Evolutionary conservation across 352 stramenopile species (phyloP), one percentile per base, ranked within the genome.

Genomic region (Phytophthora melonis): DNA sequence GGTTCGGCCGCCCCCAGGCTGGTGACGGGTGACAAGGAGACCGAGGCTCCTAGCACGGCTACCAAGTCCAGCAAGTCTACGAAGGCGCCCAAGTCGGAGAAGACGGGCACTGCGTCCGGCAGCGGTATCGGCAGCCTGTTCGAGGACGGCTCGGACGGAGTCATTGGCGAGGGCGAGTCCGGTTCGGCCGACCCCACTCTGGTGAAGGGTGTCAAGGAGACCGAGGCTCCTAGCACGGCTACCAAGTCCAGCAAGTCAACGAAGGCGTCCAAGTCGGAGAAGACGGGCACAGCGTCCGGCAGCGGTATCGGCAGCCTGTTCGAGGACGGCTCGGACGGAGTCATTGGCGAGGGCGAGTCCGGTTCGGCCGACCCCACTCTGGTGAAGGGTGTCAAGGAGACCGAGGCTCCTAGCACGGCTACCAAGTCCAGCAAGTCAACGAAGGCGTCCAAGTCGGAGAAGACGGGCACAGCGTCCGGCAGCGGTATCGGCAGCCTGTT

Each of bases 121-220:
- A 63, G 63, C 32, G 63, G 52, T n/a, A 32, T 63, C 39, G 57
- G 65, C 25, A 67, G 57, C n/a, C 39, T 72, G 16, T 72, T 72
- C 4, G 58, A 60, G 18, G 65, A 72, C 34, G 55, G 41, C 0
- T 64, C 45, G 2, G 53, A 52, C 18, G 65, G 57, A 11, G 13
- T 65, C 27, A 67, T 62, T 11, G 58, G 58, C 16, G 41, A 65
- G 11, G 57, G 58, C 58, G 6, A 45, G 53, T 27, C 50, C 18
- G 41, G 58, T 19, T 47, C 27, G 11, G 43, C 45, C 11, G 32
- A n/a, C n/a, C n/a, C n/a, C 0, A 72, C 49, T 3, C 8, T 71
- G 27, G 65, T 71, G 9, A 72, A 62, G 34, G 47, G 63, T 2
- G 47, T n/a, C 1, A 69, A 69, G 30, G 63, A 63, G 14, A 8